Percentiles rank a stretch among this genome's conserved stretches.
Evolutionary conservation across 345 rosid species (phyloP).

Genomic region (Physaria fendleri): DNA sequence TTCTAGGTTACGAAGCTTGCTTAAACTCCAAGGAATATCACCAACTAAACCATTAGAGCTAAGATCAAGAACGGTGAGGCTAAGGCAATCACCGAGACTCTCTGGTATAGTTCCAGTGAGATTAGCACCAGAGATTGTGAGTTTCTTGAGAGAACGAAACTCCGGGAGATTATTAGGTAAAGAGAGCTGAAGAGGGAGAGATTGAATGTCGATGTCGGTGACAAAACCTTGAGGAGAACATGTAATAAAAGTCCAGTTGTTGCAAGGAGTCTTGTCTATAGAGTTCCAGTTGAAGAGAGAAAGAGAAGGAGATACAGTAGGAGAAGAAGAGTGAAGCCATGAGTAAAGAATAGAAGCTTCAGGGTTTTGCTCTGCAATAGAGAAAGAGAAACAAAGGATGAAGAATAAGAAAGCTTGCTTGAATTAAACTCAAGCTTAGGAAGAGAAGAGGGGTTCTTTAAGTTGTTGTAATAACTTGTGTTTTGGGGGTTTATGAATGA

Average conservation of each 20-base stretch:
- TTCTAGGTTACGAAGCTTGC: conserved; percentile 47
- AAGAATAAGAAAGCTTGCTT: conserved; percentile 42
- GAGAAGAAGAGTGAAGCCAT: conserved; percentile 59
- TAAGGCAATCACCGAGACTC: conserved; percentile 42
- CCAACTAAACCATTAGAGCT: conserved; percentile 64
- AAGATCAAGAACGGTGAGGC: conserved; percentile 46
- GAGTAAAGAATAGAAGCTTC: conserved; percentile 56
- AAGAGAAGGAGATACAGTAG: conserved; percentile 35
- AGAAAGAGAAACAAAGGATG: conserved; percentile 29
- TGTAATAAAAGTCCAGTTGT: conserved; percentile 72
- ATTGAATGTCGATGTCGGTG: conserved; percentile 54
- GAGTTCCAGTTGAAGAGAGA: conserved; percentile 56
- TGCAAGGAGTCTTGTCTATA: conserved; percentile 58
- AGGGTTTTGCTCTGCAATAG: conserved; percentile 37
- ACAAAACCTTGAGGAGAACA: conserved; percentile 65
- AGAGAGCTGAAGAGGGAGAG: conserved; percentile 51
- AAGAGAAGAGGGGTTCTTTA: conserved; percentile 18
- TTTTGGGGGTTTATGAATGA: not conserved
- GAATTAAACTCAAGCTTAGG: conserved; percentile 47
- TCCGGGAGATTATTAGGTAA: conserved; percentile 51
- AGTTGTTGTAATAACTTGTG: not conserved
- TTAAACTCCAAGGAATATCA: conserved; percentile 52
- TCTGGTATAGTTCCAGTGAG: conserved; percentile 61
- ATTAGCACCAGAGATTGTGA: conserved; percentile 62
- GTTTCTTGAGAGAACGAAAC: conserved; percentile 41